These are phyloP conservation scores for Amborella trichopoda DNA, from an alignment of 164 flowering plant genomes.

Conservation along the genomic window DNA sequence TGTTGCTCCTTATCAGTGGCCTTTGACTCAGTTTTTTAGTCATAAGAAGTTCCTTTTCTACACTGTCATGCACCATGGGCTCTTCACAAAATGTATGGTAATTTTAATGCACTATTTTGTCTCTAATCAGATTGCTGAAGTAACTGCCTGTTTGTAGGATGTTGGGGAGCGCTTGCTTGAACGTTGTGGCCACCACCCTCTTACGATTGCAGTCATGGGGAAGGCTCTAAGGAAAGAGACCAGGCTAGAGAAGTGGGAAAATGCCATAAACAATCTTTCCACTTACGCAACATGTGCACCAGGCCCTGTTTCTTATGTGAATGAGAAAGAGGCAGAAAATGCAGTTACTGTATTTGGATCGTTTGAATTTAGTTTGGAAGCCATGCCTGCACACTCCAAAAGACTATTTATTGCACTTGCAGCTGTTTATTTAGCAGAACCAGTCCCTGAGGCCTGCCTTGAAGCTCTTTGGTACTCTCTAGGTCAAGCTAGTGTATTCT, in stretches of 20 bases:
- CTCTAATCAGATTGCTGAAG: too few species aligned
- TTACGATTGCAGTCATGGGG: slow-evolving; percentile 49
- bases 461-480: slow-evolving; percentile 32
- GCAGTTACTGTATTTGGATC: slow-evolving; percentile 36
- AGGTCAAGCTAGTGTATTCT: slow-evolving; percentile 25
- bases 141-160: slow-evolving; percentile 1
- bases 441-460: slow-evolving; percentile 39
- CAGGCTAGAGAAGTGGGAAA: slow-evolving; percentile 36
- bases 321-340: slow-evolving; percentile 36
- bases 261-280: slow-evolving; percentile 31
- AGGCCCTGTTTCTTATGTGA: slow-evolving; percentile 39
- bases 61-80: too few species aligned
- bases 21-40: too few species aligned
- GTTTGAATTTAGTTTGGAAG: slow-evolving; percentile 45
- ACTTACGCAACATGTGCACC: slow-evolving; percentile 39
- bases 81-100: too few species aligned
- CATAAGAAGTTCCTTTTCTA: too few species aligned
- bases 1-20: too few species aligned
- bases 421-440: slow-evolving; percentile 34
- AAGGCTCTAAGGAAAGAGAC: slow-evolving; percentile 41
- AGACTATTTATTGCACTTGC: slow-evolving; percentile 28
- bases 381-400: slow-evolving; percentile 29
- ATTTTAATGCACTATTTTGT: too few species aligned
- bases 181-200: slow-evolving; percentile 44
- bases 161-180: slow-evolving; percentile 31